Evolutionary conservation across 139 green algal genomes (phyloP).

Genomic region (Axilococcus clingmanii): DNA sequence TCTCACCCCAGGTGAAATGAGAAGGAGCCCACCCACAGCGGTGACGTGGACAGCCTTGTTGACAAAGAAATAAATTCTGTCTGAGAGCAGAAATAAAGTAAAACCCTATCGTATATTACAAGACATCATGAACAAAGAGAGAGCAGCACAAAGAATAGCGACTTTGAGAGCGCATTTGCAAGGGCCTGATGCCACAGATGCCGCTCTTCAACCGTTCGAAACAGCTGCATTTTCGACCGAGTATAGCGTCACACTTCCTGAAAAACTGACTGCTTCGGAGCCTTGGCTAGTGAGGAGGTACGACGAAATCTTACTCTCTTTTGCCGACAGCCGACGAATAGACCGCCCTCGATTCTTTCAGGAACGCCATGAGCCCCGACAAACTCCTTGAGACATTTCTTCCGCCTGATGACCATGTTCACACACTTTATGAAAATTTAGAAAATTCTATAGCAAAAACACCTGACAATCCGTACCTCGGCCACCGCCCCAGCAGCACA

Average conservation of each 20-base stretch:
- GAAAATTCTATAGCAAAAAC: conserved; percentile 57
- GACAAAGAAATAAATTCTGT: no score
- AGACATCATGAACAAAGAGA: no score
- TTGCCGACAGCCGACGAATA: neutral
- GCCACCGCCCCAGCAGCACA: conserved; percentile 15
- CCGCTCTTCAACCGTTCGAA: no score
- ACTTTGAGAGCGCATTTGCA: no score
- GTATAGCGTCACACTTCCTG: conserved; percentile 52
- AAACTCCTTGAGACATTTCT: conserved; percentile 67
- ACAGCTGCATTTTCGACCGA: neutral
- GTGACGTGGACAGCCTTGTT: no score
- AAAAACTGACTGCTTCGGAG: conserved; percentile 52
- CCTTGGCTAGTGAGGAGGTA: conserved; percentile 73
- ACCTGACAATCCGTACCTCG: conserved; percentile 49
- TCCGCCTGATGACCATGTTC: conserved; percentile 60
- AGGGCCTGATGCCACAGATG: no score
- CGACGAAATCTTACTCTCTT: neutral
- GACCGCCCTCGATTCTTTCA: conserved; percentile 14
- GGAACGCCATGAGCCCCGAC: conserved; percentile 47
- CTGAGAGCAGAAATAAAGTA: no score
- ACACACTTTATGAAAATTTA: conserved; percentile 85
- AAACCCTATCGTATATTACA: no score
- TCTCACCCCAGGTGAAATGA: no score
- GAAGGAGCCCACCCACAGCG: no score
- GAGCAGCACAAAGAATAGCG: no score